phyloP scores from a whole-genome alignment of 108 stramenopile genomes.

The Nitzschia putrida region DNA sequence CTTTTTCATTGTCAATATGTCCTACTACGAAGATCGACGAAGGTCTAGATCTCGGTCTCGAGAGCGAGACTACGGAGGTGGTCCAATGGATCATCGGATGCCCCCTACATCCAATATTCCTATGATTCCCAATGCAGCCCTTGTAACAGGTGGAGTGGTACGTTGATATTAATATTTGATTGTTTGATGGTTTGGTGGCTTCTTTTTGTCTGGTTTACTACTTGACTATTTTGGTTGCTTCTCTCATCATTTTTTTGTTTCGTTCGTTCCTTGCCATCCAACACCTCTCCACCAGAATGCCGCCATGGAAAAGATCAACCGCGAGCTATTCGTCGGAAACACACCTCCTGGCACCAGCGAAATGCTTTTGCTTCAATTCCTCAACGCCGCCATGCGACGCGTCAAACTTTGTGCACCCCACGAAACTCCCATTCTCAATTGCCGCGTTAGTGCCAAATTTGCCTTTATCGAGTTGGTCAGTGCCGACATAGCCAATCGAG shows the following conservation, averaged over 20 bases:
- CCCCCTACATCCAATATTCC: slow-evolving; percentile 6
- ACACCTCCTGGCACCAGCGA: slow-evolving; percentile 88
- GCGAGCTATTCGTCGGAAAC: slow-evolving; percentile 94
- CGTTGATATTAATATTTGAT: background rate
- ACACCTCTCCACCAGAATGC: slow-evolving; percentile 21
- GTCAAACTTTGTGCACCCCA: slow-evolving; percentile 65
- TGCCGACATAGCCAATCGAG: slow-evolving; percentile 75
- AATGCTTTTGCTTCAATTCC: slow-evolving; percentile 80
- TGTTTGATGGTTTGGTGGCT: slow-evolving; percentile 1
- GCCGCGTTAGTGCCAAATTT: slow-evolving; percentile 86
- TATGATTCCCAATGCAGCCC: slow-evolving; percentile 1
- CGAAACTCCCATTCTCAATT: slow-evolving; percentile 74
- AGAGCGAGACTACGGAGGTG: slow-evolving; percentile 21
- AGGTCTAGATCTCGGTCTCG: slow-evolving; percentile 36
- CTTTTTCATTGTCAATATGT: slow-evolving; percentile 2
- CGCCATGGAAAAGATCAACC: slow-evolving; percentile 81
- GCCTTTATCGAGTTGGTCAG: slow-evolving; percentile 85
- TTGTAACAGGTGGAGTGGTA: slow-evolving; percentile 10
- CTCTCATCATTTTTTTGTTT: background rate
- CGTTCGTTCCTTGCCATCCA: background rate
- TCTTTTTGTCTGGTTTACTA: slow-evolving; percentile 3
- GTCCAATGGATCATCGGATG: slow-evolving; percentile 14
- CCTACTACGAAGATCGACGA: slow-evolving; percentile 16
- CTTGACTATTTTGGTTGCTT: too few species aligned
- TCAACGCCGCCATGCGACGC: slow-evolving; percentile 91